Conservation (phyloP, 2,329 filamentous ascomycete species). For the Pseudogymnoascus sp. region DNA sequence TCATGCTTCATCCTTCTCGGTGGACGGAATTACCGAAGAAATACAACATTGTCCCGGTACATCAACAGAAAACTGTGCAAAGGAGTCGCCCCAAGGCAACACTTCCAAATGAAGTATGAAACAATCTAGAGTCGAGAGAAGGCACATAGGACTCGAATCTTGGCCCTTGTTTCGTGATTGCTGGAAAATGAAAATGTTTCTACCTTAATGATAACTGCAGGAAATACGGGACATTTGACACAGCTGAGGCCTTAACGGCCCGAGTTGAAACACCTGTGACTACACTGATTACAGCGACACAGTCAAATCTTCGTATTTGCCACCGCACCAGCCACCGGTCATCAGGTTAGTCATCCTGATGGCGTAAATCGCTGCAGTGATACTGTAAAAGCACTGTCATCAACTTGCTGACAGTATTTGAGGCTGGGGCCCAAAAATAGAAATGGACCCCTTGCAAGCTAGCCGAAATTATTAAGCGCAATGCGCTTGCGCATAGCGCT, state of each 20-base stretch:
- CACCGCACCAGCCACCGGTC: not conserved
- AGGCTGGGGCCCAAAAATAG: constrained; percentile 4
- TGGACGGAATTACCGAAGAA: not conserved
- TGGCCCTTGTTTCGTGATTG: not conserved
- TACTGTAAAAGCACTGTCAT: constrained; percentile 2
- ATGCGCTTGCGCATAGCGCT: constrained; percentile 1
- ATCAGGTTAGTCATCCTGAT: not conserved
- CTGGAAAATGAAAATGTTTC: not conserved
- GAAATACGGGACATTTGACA: not conserved
- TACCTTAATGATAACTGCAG: constrained; percentile 2
- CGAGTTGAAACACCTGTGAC: not conserved
- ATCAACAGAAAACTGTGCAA: not conserved
- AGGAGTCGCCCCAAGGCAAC: not conserved
- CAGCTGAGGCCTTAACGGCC: constrained; percentile 8
- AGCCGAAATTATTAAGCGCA: constrained; percentile 3
- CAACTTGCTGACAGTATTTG: constrained; percentile 1
- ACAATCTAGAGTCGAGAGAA: not conserved
- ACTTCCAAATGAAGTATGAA: not conserved
- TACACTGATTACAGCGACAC: not conserved
- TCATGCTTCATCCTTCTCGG: not conserved
- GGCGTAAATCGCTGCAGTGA: not conserved
- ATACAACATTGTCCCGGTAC: not conserved
- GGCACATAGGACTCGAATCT: not conserved
- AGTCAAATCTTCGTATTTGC: not conserved
- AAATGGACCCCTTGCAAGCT: not conserved